A percentile compares a stretch with the other conserved stretches of the same genome.
Evolutionary conservation across 164 flowering plant genomes (phyloP).

Genomic region (Macadamia integrifolia): DNA sequence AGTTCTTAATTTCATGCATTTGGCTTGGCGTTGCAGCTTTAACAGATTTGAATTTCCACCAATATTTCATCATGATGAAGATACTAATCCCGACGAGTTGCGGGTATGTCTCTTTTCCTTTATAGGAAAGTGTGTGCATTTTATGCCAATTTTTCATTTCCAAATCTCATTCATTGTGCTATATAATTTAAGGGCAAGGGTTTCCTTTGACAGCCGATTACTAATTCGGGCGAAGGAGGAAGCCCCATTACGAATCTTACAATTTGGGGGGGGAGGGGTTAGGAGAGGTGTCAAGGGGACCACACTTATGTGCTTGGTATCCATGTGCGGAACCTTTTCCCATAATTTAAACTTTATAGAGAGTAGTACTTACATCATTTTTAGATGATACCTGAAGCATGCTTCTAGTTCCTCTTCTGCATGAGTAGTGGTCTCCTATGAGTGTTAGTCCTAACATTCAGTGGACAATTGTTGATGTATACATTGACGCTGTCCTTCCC

Average conservation of each 20-base stretch:
- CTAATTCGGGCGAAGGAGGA: no score
- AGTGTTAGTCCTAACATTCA: not conserved
- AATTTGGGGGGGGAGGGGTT: no score
- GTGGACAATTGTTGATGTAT: no score
- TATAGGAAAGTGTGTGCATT: not conserved
- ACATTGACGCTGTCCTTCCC: no score
- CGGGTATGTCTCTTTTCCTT: constrained; percentile 43
- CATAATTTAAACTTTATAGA: not conserved
- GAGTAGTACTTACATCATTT: not conserved
- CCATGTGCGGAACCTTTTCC: no score
- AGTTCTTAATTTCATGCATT: constrained; percentile 1
- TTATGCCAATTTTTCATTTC: not conserved
- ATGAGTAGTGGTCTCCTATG: not conserved
- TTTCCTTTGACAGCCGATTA: no score
- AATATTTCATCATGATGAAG: constrained; percentile 83
- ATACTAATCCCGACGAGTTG: constrained; percentile 78
- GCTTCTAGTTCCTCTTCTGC: not conserved
- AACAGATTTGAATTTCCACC: constrained; percentile 92
- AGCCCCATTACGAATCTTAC: no score
- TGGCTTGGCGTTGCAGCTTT: constrained; percentile 57
- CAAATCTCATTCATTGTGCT: not conserved
- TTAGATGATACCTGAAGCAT: no score
- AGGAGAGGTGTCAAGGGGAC: no score
- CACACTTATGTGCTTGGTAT: no score
- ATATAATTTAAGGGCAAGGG: not conserved